Percentiles rank a stretch among this genome's conserved stretches.
These are phyloP conservation scores for Sporothrix curviconia DNA, from an alignment of 2,329 filamentous ascomycete genomes.

Conservation along the genomic window DNA sequence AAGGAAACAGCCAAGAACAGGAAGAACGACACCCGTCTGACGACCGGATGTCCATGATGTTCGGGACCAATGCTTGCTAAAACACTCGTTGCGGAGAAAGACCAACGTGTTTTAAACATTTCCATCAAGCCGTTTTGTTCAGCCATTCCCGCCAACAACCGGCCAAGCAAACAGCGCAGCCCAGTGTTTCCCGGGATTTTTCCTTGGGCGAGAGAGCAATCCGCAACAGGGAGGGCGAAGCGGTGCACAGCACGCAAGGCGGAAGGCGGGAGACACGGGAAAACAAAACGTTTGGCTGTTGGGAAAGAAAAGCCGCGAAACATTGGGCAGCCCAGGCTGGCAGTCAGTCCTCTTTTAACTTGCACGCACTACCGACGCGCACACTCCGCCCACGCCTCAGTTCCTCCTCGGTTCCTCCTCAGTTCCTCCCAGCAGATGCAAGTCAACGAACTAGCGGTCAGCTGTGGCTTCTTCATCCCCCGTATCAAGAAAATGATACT, in stretches of 20 bases:
- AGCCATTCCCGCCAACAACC: background rate
- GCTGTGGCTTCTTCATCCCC: background rate
- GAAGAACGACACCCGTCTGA: background rate
- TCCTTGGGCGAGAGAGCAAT: background rate
- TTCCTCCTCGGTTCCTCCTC: too few species aligned
- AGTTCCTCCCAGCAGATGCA: too few species aligned
- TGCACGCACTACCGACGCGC: conserved; percentile 10
- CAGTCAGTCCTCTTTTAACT: background rate
- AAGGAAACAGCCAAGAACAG: background rate
- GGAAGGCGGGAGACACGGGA: background rate
- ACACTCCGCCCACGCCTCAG: background rate
- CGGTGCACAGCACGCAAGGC: background rate
- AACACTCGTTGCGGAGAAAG: conserved; percentile 15
- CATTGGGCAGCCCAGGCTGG: background rate
- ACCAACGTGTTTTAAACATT: background rate
- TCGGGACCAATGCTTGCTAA: conserved; percentile 16
- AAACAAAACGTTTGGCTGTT: background rate
- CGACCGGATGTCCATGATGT: conserved; percentile 10
- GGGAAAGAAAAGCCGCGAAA: conserved; percentile 5
- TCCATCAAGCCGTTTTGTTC: background rate
- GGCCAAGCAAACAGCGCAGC: background rate
- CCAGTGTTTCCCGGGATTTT: background rate
- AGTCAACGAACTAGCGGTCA: conserved; percentile 15
- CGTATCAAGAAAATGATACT: background rate
- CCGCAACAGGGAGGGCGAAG: background rate